phyloP scores from a whole-genome alignment of 257 asterid genomes.

The Salvia splendens region DNA sequence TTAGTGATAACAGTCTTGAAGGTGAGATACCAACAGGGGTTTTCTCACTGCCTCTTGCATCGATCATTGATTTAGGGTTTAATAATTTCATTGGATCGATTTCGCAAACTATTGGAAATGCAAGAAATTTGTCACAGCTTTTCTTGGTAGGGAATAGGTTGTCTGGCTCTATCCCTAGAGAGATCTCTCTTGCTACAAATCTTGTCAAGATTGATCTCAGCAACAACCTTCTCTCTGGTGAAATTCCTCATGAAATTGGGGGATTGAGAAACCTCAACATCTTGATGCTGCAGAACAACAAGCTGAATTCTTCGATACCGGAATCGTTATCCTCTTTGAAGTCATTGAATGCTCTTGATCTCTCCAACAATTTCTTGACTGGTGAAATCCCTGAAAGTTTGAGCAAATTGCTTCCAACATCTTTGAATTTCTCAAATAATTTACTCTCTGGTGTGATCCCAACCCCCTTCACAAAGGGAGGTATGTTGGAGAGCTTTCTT shows the following conservation, averaged over 20 bases:
- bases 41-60: constrained; percentile 69
- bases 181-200: constrained; percentile 57
- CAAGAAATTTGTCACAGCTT: constrained; percentile 75
- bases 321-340: constrained; percentile 56
- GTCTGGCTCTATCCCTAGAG: constrained; percentile 70
- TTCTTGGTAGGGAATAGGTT: constrained; percentile 74
- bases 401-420: constrained; percentile 57
- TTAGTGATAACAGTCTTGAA: constrained; percentile 57
- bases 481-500: constrained; percentile 67
- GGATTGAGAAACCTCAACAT: constrained; percentile 60
- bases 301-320: constrained; percentile 70
- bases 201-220: constrained; percentile 83
- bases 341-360: constrained; percentile 74
- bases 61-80: constrained; percentile 63
- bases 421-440: constrained; percentile 78
- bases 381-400: constrained; percentile 70
- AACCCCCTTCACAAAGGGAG: constrained; percentile 54
- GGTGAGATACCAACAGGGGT: constrained; percentile 72
- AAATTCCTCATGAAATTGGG: constrained; percentile 69
- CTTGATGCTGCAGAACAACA: constrained; percentile 63
- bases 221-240: constrained; percentile 67
- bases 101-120: constrained; percentile 46
- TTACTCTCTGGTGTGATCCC: constrained; percentile 81
- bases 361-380: constrained; percentile 57
- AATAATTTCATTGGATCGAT: constrained; percentile 63